Evolutionary conservation across 2,329 filamentous ascomycete species (phyloP).

Genomic region (Monosporascus ibericus): DNA sequence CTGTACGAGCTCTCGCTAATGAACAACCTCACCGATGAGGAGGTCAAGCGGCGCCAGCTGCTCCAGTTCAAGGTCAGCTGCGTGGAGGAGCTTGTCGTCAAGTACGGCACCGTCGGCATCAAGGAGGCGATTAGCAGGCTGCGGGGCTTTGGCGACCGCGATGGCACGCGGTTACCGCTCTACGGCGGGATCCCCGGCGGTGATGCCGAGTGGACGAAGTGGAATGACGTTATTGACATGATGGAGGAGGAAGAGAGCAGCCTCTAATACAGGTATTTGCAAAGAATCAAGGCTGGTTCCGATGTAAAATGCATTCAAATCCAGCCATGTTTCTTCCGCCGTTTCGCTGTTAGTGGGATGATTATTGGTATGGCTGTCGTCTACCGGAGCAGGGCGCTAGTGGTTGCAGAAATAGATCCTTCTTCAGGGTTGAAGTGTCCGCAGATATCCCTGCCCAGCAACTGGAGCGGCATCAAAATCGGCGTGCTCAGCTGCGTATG

Average conservation of each 20-base stretch:
- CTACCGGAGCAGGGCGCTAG: too few relatives aligned
- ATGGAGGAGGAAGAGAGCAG: constrained; percentile 37
- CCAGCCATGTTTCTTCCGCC: too few relatives aligned
- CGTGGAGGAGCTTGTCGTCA: constrained; percentile 56
- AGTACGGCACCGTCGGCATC: constrained; percentile 56
- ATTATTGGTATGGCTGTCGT: too few relatives aligned
- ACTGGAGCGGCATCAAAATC: too few relatives aligned
- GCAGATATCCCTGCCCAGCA: too few relatives aligned
- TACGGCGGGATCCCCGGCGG: constrained; percentile 51
- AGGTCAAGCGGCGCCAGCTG: constrained; percentile 42
- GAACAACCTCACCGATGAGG: constrained; percentile 25
- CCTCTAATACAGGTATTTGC: neutral
- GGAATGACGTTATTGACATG: constrained; percentile 38
- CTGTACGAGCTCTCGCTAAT: constrained; percentile 43
- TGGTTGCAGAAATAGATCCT: too few relatives aligned
- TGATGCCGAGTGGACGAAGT: constrained; percentile 50
- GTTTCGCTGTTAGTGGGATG: too few relatives aligned
- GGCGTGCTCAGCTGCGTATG: too few relatives aligned
- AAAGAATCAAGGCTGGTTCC: too few relatives aligned
- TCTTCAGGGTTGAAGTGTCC: too few relatives aligned
- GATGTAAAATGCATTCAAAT: too few relatives aligned
- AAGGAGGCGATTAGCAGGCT: constrained; percentile 57
- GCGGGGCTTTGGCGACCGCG: constrained; percentile 52
- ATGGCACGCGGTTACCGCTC: constrained; percentile 55
- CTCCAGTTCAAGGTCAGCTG: constrained; percentile 56